Base-by-base conservation (phyloP, 148 eudicot species). In the Heliosperma pusillum region DNA sequence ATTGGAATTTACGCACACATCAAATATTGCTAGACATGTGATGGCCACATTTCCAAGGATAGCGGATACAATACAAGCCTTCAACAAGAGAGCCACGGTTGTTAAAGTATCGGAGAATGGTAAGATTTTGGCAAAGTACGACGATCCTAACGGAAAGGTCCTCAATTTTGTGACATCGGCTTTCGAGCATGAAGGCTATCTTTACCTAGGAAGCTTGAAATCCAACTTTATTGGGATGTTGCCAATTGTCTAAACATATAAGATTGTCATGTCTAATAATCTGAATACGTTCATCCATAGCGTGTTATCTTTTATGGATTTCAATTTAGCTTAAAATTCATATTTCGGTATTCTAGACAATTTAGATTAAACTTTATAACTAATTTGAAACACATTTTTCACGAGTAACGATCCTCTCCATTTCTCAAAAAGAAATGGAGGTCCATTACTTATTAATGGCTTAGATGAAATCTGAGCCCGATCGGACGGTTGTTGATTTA, bases 81-180 rank as follows among this genome's bases (percentile, higher is more conserved):
- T 42, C 2, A n/a, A 79, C 22, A 68, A 36, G 72, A 84, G 76
- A 61, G 98, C 94, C 69, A 85, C 66, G 52, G 95, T 86, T 6
- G 79, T 91, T 19, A 91, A 87, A 16, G 95, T 91, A 27, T 85
- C 84, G 3, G 64, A 72, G 26, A 80, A 87, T 42, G 97, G 98
- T 4, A 80, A 83, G 70, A 83, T 91, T 60, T 42, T 87, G 56
- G 83, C 78, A 71, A 84, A 62, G 36, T 79, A 87, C 5, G 91
- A 87, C 7, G 98, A 91, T 68, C 88, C 97, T 3, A 72, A 72
- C 2, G 97, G 97, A 27, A 76, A 84, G 21, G 88, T 87, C 61
- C 76, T 87, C 79, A 77, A 82, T 0, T 89, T 88, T 44, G 97
- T 93, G 25, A 93, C 97, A 5, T 86, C 98, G 3, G 95, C 89